phyloP scores from a whole-genome alignment of 192 early-diverging fungal genomes.

The Geranomyces michiganensis region DNA sequence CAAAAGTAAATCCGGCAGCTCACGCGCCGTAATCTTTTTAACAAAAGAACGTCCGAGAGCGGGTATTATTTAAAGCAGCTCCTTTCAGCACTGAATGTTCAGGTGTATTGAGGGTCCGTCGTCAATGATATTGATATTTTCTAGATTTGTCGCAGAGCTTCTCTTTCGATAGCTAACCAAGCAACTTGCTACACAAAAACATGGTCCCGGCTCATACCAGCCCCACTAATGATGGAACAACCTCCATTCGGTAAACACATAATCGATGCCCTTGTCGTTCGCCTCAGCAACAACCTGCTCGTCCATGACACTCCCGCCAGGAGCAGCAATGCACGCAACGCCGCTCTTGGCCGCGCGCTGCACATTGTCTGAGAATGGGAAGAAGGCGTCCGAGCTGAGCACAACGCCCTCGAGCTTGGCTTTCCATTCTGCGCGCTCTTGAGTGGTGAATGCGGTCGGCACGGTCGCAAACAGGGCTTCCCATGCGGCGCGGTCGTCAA shows the following conservation, averaged over 20 bases:
- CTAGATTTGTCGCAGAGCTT: no score
- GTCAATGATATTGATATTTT: no score
- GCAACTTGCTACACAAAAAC: no score
- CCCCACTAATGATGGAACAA: constrained; percentile 89
- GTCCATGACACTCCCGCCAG: constrained; percentile 91
- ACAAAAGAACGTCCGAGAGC: no score
- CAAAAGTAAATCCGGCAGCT: no score
- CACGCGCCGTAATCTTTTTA: no score
- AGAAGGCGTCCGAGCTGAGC: constrained; percentile 96
- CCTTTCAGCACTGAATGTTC: no score
- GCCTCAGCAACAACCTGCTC: constrained; percentile 78
- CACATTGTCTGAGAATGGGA: constrained; percentile 98
- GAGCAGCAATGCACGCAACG: constrained; percentile 87
- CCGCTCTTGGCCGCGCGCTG: constrained; percentile 83
- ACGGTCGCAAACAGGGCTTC: constrained; percentile 77
- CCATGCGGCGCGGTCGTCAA: constrained; percentile 81
- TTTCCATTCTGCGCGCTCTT: constrained; percentile 80
- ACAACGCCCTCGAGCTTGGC: constrained; percentile 72
- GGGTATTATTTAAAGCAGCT: no score
- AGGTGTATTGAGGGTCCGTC: no score
- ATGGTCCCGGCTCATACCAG: no score
- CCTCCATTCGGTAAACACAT: constrained; percentile 85
- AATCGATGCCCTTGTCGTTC: constrained; percentile 78
- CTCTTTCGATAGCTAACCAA: no score
- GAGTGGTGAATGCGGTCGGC: constrained; percentile 76